phyloP scores from a whole-genome alignment of 2,329 filamentous ascomycete species.

The Aspergillus calidoustus region DNA sequence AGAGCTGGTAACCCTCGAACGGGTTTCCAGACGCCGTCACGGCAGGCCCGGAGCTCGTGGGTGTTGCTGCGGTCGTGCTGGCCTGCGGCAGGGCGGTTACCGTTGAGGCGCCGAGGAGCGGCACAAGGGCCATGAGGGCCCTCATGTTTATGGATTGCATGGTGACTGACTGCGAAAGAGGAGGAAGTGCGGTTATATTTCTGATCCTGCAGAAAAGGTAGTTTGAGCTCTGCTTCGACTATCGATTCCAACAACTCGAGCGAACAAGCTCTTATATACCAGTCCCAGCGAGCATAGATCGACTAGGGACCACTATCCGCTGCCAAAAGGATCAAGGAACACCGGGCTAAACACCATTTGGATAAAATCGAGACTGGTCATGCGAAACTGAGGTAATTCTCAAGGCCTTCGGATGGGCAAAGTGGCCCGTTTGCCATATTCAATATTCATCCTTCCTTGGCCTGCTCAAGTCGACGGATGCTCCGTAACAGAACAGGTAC shows the following conservation, averaged over 20 bases:
- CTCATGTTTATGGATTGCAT: constrained; percentile 26
- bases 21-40: constrained; percentile 53
- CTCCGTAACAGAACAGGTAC: constrained; percentile 23
- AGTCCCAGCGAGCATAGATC: not conserved
- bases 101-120: constrained; percentile 24
- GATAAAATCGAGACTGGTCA: not conserved
- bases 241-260: not conserved
- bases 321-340: constrained; percentile 22
- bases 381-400: too few relatives aligned
- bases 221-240: not conserved
- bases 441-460: not conserved
- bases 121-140: constrained; percentile 23
- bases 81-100: constrained; percentile 25
- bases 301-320: not conserved
- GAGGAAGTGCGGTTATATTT: not conserved
- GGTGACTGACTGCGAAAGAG: not conserved
- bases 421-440: not conserved
- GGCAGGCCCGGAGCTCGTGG: constrained; percentile 24
- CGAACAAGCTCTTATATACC: not conserved
- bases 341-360: not conserved
- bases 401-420: not conserved
- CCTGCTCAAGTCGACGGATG: constrained; percentile 6
- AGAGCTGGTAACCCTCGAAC: constrained; percentile 55
- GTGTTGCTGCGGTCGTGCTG: constrained; percentile 22
- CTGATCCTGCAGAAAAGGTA: constrained; percentile 9